phyloP scores from a whole-genome alignment of 306 rosid species.

The Oxytropis ochrocephala region DNA sequence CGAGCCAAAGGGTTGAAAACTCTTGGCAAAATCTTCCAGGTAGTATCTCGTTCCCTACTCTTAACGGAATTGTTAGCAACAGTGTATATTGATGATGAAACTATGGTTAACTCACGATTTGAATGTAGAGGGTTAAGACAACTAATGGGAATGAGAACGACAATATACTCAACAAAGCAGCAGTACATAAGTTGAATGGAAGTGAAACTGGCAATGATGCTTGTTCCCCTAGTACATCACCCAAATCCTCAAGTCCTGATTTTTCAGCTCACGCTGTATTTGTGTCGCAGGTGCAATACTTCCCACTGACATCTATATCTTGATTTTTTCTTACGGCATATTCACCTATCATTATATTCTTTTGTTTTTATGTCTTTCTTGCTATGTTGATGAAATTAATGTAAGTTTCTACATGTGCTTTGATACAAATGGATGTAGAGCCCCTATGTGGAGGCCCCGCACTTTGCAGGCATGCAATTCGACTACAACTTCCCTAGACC shows the following conservation, averaged over 20 bases:
- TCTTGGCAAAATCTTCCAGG: constrained; percentile 98
- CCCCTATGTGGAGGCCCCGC: constrained; percentile 89
- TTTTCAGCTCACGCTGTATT: constrained; percentile 30
- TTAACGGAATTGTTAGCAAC: not conserved
- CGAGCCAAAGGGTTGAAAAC: constrained; percentile 97
- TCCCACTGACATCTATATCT: not conserved
- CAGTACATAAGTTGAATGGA: constrained; percentile 68
- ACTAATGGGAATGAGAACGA: constrained; percentile 57
- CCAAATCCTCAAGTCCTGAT: constrained; percentile 38
- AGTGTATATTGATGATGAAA: constrained; percentile 16
- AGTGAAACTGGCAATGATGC: constrained; percentile 47
- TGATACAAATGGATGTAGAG: constrained; percentile 39
- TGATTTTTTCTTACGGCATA: not conserved
- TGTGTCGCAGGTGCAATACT: constrained; percentile 45
- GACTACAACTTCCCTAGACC: constrained; percentile 66
- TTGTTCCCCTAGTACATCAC: constrained; percentile 49
- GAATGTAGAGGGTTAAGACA: constrained; percentile 64
- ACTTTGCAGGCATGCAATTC: constrained; percentile 44
- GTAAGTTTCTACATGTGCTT: not conserved
- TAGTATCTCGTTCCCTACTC: constrained; percentile 24
- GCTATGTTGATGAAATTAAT: not conserved
- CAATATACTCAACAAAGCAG: constrained; percentile 25
- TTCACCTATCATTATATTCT: not conserved
- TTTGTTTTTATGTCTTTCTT: not conserved
- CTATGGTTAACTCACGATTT: constrained; percentile 21